Percentiles rank a stretch among this genome's conserved stretches.
These are phyloP conservation scores for Corchorus capsularis DNA, from an alignment of 345 rosid species.

Conservation along the genomic window DNA sequence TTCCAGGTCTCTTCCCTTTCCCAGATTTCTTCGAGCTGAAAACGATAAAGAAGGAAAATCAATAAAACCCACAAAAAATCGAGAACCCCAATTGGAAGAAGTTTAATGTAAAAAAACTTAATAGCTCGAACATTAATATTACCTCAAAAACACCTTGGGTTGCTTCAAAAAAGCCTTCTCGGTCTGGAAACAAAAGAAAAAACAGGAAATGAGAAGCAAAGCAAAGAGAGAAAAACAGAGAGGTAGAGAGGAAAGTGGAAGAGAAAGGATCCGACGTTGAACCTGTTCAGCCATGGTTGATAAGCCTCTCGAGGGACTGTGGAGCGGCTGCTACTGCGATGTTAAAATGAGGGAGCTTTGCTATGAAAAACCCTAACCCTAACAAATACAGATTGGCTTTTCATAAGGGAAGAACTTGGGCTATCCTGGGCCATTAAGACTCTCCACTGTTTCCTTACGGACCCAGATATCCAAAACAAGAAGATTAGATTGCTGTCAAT, in stretches of 20 bases:
- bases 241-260: too few relatives aligned
- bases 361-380: neutral
- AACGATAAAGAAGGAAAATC: neutral
- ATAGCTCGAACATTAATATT: slow-evolving; percentile 30
- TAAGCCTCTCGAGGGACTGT: neutral
- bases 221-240: neutral
- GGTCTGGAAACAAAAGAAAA: slow-evolving; percentile 34
- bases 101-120: neutral
- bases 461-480: neutral
- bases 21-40: too few relatives aligned
- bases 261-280: neutral
- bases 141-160: too few relatives aligned
- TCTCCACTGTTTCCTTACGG: too few relatives aligned
- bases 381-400: neutral
- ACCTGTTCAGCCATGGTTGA: slow-evolving; percentile 18
- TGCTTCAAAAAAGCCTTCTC: slow-evolving; percentile 49
- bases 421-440: too few relatives aligned
- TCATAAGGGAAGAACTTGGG: too few relatives aligned
- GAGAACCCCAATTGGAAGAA: neutral
- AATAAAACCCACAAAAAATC: neutral
- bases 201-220: neutral
- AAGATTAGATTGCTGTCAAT: too few relatives aligned
- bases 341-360: neutral
- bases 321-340: slow-evolving; percentile 1
- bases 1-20: too few relatives aligned